Evolutionary conservation across 495 filamentous ascomycete genomes (phyloP).

Genomic region (Penicillium turbatum): DNA sequence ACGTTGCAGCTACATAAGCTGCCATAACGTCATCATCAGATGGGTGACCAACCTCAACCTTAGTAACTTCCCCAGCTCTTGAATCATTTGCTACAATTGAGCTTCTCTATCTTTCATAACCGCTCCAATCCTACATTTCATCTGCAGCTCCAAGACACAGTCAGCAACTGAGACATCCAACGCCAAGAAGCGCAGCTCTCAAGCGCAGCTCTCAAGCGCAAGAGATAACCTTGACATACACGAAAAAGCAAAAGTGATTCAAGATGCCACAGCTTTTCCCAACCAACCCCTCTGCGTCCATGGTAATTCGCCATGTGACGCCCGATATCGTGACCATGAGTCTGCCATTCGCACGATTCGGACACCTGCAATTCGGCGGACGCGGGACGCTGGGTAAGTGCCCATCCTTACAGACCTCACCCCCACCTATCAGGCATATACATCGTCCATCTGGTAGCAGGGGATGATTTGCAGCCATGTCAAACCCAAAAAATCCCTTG

Average conservation of each 20-base stretch:
- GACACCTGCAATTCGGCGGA: constrained; percentile 75
- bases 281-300: constrained; percentile 65
- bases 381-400: constrained; percentile 76
- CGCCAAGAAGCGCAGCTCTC: constrained; percentile 15
- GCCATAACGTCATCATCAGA: neutral
- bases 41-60: neutral
- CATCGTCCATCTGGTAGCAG: neutral
- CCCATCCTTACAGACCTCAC: neutral
- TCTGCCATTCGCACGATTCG: constrained; percentile 79
- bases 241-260: neutral
- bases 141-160: constrained; percentile 21
- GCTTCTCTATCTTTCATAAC: neutral
- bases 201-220: neutral
- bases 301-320: constrained; percentile 81
- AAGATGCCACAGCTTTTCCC: constrained; percentile 48
- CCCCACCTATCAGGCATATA: constrained; percentile 9
- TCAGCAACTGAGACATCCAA: constrained; percentile 11
- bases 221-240: neutral
- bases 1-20: neutral
- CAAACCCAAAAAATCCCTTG: neutral
- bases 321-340: constrained; percentile 79
- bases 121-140: neutral
- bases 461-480: neutral
- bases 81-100: neutral
- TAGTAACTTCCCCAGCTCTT: neutral